Base-by-base conservation (phyloP, 1,139 yeast species). In the Meyerozyma carpophila region DNA sequence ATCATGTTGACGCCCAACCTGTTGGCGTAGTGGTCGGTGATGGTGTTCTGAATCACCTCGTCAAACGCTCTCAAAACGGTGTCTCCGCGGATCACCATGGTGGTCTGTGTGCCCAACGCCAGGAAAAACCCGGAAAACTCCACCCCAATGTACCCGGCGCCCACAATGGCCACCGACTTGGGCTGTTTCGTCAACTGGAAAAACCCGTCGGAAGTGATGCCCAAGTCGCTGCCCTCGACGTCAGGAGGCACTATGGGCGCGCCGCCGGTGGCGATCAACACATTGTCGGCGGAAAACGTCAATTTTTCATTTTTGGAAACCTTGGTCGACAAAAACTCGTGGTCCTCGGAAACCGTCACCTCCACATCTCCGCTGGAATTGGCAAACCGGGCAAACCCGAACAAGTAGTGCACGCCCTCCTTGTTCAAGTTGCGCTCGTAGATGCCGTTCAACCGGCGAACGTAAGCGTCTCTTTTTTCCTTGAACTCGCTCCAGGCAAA, bases 71-170 rank as follows among this genome's bases (percentile, higher is more conserved):
- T 81, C 62, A 93, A 75, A 31, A 93, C 91, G 6, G 91, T 83
- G 48, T 90, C 93, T 54, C 95, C 95, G 68, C 99, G 82, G 50
- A 93, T 86, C 49, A 91, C 79, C 63, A 93, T 65, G 61, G 87
- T 91, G 41, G 96, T 84, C 54, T 93, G 89, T n/a, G 91, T 63
- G 11, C 95, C 96, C 48, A 93, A 75, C 28, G 90, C 89, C 51
- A 84, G 76, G 79, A 93, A 93, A 39, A 93, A 89, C 50, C 98
- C 98, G 4, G 97, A 86, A 44, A 93, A 77, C 68, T 93, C 99
- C 40, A 90, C 86, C 45, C 96, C 98, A 62, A 93, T 93, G 70
- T 93, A 93, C 40, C 99, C 99, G 34, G 97, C 97, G 54, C 99
- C 99, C 13, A 93, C 96, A 50, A 94, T 76, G 2, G 95, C 98